These are phyloP conservation scores for Arthrobotrys sphaeroides DNA, from an alignment of 2,329 filamentous ascomycete species.

Conservation along the genomic window DNA sequence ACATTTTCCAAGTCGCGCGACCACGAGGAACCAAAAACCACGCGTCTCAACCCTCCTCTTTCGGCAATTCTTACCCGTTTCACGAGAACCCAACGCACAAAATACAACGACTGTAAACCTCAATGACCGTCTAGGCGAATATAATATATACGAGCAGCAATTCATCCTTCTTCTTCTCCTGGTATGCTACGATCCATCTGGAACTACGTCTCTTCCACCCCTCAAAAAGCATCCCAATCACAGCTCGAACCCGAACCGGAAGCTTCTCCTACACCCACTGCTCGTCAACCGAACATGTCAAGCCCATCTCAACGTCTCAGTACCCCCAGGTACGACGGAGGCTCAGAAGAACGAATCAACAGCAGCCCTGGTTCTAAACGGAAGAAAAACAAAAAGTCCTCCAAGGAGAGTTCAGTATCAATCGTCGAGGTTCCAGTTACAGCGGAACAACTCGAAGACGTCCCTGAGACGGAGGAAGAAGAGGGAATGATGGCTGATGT, in stretches of 20 bases:
- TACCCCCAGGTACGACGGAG: background rate
- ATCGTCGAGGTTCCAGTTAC: conserved; percentile 25
- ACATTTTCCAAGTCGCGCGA: background rate
- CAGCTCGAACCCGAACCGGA: background rate
- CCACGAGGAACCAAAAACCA: background rate
- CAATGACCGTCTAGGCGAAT: background rate
- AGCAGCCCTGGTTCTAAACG: background rate
- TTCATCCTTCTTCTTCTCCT: background rate
- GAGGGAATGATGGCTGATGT: background rate
- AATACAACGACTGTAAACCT: conserved; percentile 11
- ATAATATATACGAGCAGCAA: background rate
- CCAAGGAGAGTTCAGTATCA: background rate
- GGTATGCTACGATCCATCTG: conserved; percentile 22
- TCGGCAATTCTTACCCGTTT: background rate
- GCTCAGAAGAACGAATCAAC: background rate
- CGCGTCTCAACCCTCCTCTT: background rate
- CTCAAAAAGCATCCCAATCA: conserved; percentile 21
- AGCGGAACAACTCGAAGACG: conserved; percentile 4
- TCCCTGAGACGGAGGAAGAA: background rate
- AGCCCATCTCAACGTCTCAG: background rate
- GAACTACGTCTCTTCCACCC: conserved; percentile 19
- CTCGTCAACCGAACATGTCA: background rate
- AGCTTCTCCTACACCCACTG: background rate
- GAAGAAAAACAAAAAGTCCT: conserved; percentile 13
- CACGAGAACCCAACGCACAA: background rate